phyloP scores from a whole-genome alignment of 169 alveolate species.

The Amoebophrya sp. region DNA sequence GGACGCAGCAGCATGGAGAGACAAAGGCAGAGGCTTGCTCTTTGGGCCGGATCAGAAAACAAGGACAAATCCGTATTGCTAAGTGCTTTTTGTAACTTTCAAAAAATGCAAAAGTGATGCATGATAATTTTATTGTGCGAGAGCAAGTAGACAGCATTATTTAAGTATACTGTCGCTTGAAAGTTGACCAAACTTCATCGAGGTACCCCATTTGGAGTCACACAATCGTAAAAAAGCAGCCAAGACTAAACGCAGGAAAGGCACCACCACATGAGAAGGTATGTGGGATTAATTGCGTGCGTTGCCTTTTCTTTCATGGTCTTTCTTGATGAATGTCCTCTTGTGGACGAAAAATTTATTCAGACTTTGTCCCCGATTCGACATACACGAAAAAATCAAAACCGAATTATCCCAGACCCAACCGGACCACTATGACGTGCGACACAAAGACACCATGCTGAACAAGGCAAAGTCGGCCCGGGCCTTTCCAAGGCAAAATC shows the following conservation, averaged over 20 bases:
- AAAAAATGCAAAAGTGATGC: too few relatives aligned
- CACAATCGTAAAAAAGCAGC: not conserved
- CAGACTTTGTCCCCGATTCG: too few relatives aligned
- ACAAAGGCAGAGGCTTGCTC: not conserved
- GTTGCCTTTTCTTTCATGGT: not conserved
- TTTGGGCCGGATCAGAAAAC: constrained; percentile 9
- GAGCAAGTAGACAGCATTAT: too few relatives aligned
- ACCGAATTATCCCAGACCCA: not conserved
- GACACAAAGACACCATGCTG: not conserved
- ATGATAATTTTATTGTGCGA: too few relatives aligned
- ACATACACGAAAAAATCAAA: too few relatives aligned
- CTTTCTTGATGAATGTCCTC: not conserved
- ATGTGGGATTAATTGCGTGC: not conserved
- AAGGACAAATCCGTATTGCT: not conserved
- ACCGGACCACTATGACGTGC: constrained; percentile 13
- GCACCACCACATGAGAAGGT: not conserved
- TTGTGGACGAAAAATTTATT: not conserved
- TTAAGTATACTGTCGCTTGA: too few relatives aligned
- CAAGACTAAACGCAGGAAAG: not conserved
- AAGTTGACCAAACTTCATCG: too few relatives aligned
- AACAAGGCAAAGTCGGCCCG: not conserved
- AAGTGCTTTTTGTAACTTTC: too few relatives aligned
- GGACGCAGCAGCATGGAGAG: not conserved
- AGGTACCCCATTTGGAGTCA: constrained; percentile 22
- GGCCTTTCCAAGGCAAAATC: not conserved